Evolutionary conservation across 352 stramenopile genomes (phyloP), one percentile per base, ranked within the genome.

Genomic region (Phytophthora tentaculata): DNA sequence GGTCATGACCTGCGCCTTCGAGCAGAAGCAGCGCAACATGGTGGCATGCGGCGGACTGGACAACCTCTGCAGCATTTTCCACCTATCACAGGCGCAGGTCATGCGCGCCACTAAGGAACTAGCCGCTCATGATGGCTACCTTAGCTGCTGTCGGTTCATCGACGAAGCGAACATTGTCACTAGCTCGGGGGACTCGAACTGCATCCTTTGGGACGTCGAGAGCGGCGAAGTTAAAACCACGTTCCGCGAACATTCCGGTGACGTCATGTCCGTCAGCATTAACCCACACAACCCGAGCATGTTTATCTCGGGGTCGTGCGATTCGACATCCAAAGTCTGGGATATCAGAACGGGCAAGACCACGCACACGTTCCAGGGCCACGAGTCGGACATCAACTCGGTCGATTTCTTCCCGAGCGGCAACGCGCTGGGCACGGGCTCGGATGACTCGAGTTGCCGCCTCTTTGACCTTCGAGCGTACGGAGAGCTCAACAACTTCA

Each of bases 31-130:
- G 65, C 92, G 96, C 61, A 97, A 98, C 71, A 94, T 99, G 79
- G 96, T 99, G 39, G 98, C 98, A 0, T 99, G 97, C 74, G 98
- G 98, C 47, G 98, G 98, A 12, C 84, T 99, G 7, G 97, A 99
- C 80, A 99, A 99, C 82, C 79, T 99, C 48, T 99, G 98, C 82
- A 99, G 97, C n/a, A 98, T 99, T 68, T 99, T 99, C 78, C 95
- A 98, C 70, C 79, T 99, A 9, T 92, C 83, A 41, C 85, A 97
- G 61, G 83, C 85, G 2, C 88, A 95, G 67, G 89, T 96, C 55
- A 94, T 98, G 80, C 86, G 93, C 54, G 91, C 96, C 9, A 95
- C 84, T 14, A 95, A 97, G 65, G 98, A 99, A 79, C 89, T 99
- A 41, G 96, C 97, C 22, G 94, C 93, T 5, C 98, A 99, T 76